Evolutionary conservation across 306 rosid species (phyloP), one percentile per base, ranked within the genome.

Genomic region (apple (Malus domestica)): DNA sequence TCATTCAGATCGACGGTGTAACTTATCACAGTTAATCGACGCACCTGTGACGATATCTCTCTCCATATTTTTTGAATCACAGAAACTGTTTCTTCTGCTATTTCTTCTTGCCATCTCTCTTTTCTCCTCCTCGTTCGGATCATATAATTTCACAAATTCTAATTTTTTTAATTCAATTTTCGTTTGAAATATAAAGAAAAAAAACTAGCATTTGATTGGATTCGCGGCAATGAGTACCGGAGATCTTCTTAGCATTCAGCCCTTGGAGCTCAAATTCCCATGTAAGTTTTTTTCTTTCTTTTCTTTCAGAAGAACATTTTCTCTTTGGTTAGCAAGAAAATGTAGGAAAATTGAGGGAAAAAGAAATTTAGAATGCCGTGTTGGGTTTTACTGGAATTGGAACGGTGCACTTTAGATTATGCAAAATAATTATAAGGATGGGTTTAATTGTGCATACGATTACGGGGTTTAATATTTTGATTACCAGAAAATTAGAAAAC

Each of bases 191-290:
- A n/a, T 58, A 6, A 20, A 67, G 18, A 18, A 58, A 33, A 25
- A 4, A 32, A 32, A 65, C 4, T 0, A 35, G 0, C 2, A 20
- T 19, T 30, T 58, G 15, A 58, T 29, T 67, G 16, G 52, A 40
- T 67, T 75, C 51, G 80, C 46, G 11, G 72, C 12, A 64, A 86
- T 86, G 89, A 76, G 81, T 76, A 46, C 84, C 23, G 82, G 89
- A 38, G 80, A 83, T 68, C 73, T 78, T 60, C 83, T 86, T 54
- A 64, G 60, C 72, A 77, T 83, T 72, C 89, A 83, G 42, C 89
- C 89, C 11, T 25, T 81, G 38, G 87, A 86, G 79, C 89, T 86
- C 85, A 83, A 81, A 81, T 81, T 83, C 84, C 82, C 72, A 72
- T 69, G 87, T 86, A 72, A 58, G 84, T 22, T 32, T 27, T 13